Percentiles rank a stretch among this genome's conserved stretches.
phyloP scores from a whole-genome alignment of 148 eudicot species.

The Cornus kousa region DNA sequence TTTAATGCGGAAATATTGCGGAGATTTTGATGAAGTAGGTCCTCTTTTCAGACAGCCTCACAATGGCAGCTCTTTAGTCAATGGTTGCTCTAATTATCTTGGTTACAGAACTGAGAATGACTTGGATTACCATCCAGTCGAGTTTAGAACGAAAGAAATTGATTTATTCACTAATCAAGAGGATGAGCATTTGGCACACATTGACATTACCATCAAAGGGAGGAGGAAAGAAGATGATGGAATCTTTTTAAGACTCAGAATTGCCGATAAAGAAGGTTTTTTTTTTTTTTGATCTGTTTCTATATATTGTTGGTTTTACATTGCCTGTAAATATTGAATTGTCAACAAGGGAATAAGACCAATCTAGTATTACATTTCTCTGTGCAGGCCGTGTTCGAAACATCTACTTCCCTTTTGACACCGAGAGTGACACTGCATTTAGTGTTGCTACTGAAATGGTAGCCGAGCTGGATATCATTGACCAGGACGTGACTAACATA shows the following conservation, averaged over 20 bases:
- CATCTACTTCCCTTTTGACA: conserved; percentile 80
- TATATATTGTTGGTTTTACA: neutral
- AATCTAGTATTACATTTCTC: conserved; percentile 4
- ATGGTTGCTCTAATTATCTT: conserved; percentile 27
- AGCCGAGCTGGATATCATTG: conserved; percentile 63
- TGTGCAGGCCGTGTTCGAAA: conserved; percentile 68
- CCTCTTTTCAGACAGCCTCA: conserved; percentile 33
- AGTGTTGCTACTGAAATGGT: conserved; percentile 85
- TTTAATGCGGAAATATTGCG: conserved; percentile 26
- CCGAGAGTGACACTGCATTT: conserved; percentile 63
- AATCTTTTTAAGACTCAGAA: conserved; percentile 65
- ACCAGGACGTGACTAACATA: conserved; percentile 70
- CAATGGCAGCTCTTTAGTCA: conserved; percentile 23
- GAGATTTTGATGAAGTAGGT: conserved; percentile 31
- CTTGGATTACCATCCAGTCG: conserved; percentile 30
- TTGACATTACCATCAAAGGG: conserved; percentile 57
- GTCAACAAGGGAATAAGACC: neutral
- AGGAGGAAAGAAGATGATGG: conserved; percentile 51
- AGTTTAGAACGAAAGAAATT: conserved; percentile 38
- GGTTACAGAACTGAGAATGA: conserved; percentile 42
- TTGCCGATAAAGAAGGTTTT: conserved; percentile 67
- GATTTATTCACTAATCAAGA: conserved; percentile 39
- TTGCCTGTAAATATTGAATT: too few species aligned
- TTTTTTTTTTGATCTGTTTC: neutral
- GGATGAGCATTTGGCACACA: conserved; percentile 38